A percentile compares a stretch with the other conserved stretches of the same genome.
phyloP scores from a whole-genome alignment of 1,139 yeast genomes.

The Yamadazyma mexicana region DNA sequence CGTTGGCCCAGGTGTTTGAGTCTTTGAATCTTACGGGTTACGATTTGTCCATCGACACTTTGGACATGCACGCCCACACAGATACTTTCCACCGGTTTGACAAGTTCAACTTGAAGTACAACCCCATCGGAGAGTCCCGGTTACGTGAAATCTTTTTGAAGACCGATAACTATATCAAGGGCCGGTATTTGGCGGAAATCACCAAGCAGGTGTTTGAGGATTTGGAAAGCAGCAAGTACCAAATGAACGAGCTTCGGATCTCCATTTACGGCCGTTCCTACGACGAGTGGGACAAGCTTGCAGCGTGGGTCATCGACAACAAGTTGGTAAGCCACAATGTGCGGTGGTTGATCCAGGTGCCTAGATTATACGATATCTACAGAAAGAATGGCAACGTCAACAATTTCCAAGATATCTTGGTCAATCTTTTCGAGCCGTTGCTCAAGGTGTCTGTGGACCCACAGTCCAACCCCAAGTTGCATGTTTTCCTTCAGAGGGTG shows the following conservation, averaged over 20 bases:
- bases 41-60: constrained; percentile 91
- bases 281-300: constrained; percentile 94
- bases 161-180: constrained; percentile 90
- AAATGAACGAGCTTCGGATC: constrained; percentile 94
- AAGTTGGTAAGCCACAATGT: constrained; percentile 90
- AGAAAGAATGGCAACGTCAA: constrained; percentile 70
- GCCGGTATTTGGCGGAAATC: constrained; percentile 87
- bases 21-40: constrained; percentile 90
- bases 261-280: constrained; percentile 88
- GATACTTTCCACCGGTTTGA: constrained; percentile 98
- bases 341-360: constrained; percentile 95
- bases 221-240: constrained; percentile 91
- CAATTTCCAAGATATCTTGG: constrained; percentile 73
- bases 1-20: constrained; percentile 83
- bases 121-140: constrained; percentile 97
- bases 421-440: constrained; percentile 82
- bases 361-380: constrained; percentile 88
- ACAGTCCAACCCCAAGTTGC: constrained; percentile 79
- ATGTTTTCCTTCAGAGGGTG: constrained; percentile 85
- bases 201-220: constrained; percentile 93
- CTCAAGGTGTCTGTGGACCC: constrained; percentile 91
- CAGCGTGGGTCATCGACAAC: constrained; percentile 93
- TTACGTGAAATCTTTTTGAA: constrained; percentile 92
- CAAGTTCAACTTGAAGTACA: constrained; percentile 94
- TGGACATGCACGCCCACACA: constrained; percentile 99